Conservation (phyloP, 768 basidiomycete genomes). For the Lentinula sp. region DNA sequence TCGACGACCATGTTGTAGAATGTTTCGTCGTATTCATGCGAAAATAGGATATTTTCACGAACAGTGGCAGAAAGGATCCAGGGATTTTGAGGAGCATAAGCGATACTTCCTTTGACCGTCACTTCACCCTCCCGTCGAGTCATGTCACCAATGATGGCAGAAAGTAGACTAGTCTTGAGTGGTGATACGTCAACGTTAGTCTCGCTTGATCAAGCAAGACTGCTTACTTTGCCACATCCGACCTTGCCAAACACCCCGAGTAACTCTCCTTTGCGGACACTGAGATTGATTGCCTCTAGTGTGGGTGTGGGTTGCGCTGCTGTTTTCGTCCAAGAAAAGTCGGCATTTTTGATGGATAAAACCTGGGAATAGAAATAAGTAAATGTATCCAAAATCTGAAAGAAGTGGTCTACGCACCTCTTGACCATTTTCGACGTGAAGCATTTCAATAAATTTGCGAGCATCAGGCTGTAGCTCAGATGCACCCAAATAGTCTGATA, state of each 20-base stretch:
- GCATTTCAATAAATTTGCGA: conserved; percentile 42
- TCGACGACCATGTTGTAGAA: conserved; percentile 83
- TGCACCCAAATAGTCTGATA: conserved; percentile 69
- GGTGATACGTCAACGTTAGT: not conserved
- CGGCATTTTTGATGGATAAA: conserved; percentile 65
- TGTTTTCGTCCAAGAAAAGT: conserved; percentile 74
- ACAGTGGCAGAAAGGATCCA: conserved; percentile 88
- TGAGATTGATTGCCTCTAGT: conserved; percentile 73
- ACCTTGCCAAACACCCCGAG: conserved; percentile 85
- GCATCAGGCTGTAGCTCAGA: conserved; percentile 81
- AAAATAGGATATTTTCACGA: conserved; percentile 89
- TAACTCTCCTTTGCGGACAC: conserved; percentile 77
- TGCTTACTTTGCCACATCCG: conserved; percentile 79
- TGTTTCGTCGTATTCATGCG: conserved; percentile 77
- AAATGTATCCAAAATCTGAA: not conserved
- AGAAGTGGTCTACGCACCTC: conserved; percentile 32
- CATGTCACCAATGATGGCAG: conserved; percentile 88
- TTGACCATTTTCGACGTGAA: conserved; percentile 48
- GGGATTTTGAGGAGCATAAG: conserved; percentile 85
- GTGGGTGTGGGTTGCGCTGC: conserved; percentile 56
- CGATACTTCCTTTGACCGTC: conserved; percentile 58
- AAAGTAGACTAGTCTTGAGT: conserved; percentile 60
- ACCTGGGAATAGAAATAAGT: conserved; percentile 28
- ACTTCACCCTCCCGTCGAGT: conserved; percentile 68
- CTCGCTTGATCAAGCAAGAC: not conserved